Conservation (phyloP, 352 stramenopile genomes). For the Globisporangium echinulatum region DNA sequence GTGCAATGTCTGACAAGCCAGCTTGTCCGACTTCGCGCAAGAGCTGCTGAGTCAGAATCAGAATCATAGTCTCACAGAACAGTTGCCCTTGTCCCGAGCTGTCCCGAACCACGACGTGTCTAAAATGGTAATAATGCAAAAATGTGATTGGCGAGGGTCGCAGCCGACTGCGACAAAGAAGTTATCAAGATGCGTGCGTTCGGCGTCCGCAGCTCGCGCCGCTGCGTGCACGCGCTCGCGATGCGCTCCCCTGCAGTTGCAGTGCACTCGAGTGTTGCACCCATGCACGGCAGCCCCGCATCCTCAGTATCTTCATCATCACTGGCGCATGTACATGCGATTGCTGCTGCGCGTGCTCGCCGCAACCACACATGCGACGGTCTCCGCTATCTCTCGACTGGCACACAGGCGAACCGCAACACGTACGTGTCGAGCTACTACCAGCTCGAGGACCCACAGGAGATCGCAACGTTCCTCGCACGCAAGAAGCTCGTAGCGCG, state of each 20-base stretch:
- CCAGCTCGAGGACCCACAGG: slow-evolving; percentile 52
- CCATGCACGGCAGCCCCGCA: too few species aligned
- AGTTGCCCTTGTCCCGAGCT: too few species aligned
- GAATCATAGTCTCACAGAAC: too few species aligned
- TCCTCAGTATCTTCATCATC: too few species aligned
- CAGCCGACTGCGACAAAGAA: background rate
- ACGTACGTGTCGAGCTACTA: slow-evolving; percentile 82
- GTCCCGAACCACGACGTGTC: background rate
- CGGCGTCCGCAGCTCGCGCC: slow-evolving; percentile 13
- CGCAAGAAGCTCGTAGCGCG: slow-evolving; percentile 60
- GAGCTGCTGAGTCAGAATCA: too few species aligned
- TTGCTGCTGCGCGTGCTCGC: slow-evolving; percentile 1
- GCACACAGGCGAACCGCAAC: slow-evolving; percentile 17
- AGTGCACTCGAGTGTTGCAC: background rate
- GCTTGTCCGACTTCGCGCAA: too few species aligned
- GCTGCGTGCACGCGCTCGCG: slow-evolving; percentile 9
- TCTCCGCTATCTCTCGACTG: slow-evolving; percentile 17
- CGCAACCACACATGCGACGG: slow-evolving; percentile 1
- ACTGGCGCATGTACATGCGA: background rate
- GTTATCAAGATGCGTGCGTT: slow-evolving; percentile 18
- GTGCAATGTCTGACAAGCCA: too few species aligned
- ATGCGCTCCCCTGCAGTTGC: background rate
- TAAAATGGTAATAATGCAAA: background rate
- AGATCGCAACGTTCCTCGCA: slow-evolving; percentile 64
- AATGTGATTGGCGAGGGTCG: background rate